A percentile compares a stretch with the other conserved stretches of the same genome.
phyloP scores from a whole-genome alignment of 441 rosid genomes.

The Erodium moschatum region DNA sequence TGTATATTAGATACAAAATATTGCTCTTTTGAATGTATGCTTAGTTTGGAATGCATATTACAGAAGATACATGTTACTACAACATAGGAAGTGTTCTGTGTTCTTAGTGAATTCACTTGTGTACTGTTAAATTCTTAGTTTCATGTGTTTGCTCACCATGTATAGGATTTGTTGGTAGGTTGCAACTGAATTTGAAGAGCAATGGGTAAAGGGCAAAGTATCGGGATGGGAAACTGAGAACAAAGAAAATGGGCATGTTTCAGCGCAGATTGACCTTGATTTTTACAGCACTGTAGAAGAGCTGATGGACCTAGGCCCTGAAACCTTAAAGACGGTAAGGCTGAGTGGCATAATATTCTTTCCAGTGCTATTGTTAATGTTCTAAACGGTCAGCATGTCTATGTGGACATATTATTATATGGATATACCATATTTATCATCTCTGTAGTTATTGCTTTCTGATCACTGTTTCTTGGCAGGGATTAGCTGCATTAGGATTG shows the following conservation, averaged over 20 bases:
- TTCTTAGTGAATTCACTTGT: neutral
- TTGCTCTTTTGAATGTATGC: neutral
- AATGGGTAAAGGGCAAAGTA: slow-evolving; percentile 45
- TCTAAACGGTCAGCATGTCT: neutral
- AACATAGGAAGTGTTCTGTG: neutral
- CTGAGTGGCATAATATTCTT: neutral
- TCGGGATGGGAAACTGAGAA: slow-evolving; percentile 54
- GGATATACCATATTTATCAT: neutral
- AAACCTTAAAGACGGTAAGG: slow-evolving; percentile 76
- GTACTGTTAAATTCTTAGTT: neutral
- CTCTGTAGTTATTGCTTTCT: neutral
- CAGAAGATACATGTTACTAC: neutral
- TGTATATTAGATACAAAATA: neutral
- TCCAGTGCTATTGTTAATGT: too few relatives aligned
- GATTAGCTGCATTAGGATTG: slow-evolving; percentile 76
- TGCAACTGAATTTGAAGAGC: slow-evolving; percentile 67
- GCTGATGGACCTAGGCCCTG: slow-evolving; percentile 80
- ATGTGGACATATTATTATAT: neutral
- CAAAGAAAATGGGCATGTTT: slow-evolving; percentile 50
- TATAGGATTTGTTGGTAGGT: slow-evolving; percentile 38
- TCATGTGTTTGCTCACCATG: slow-evolving; percentile 12
- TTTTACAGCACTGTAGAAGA: slow-evolving; percentile 85
- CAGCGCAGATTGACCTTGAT: slow-evolving; percentile 67
- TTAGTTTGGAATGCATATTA: neutral
- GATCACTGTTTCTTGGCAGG: slow-evolving; percentile 36